phyloP scores from a whole-genome alignment of 352 stramenopile species.

The Thalassiosira livingstoniorum region DNA sequence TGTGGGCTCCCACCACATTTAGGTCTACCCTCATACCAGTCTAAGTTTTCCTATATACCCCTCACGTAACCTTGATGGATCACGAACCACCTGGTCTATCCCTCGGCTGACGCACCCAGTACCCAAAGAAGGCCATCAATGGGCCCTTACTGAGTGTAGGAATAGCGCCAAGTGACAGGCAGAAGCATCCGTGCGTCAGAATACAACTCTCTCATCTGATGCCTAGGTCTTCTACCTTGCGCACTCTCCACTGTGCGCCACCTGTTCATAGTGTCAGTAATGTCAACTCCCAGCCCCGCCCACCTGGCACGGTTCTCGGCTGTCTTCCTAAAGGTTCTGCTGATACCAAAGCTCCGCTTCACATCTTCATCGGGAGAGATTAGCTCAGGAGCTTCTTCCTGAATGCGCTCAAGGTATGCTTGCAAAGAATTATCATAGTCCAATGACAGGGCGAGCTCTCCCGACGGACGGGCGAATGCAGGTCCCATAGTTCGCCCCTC shows the following conservation, averaged over 20 bases:
- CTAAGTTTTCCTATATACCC: too few species aligned
- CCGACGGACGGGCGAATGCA: slow-evolving; percentile 26
- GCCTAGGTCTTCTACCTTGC: slow-evolving; percentile 3
- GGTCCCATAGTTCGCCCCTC: slow-evolving; percentile 17
- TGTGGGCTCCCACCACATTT: too few species aligned
- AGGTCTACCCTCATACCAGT: too few species aligned
- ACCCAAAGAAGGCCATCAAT: too few species aligned
- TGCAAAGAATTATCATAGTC: slow-evolving; percentile 35
- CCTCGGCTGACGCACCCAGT: too few species aligned
- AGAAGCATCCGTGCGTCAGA: slow-evolving; percentile 1
- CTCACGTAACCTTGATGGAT: too few species aligned
- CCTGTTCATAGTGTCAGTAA: slow-evolving; percentile 12
- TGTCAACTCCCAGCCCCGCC: slow-evolving; percentile 1
- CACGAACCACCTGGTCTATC: too few species aligned
- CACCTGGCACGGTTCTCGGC: not conserved
- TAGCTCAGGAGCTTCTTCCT: slow-evolving; percentile 3
- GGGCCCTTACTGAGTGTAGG: slow-evolving; percentile 2
- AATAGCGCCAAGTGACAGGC: slow-evolving; percentile 25
- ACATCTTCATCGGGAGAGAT: slow-evolving; percentile 12
- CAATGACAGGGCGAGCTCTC: not conserved
- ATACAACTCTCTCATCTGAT: slow-evolving; percentile 6
- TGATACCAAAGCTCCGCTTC: not conserved
- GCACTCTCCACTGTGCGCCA: slow-evolving; percentile 11
- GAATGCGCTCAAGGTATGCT: slow-evolving; percentile 20
- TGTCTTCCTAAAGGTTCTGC: slow-evolving; percentile 28